Conservation (phyloP, 192 early-diverging fungal species). For the Backusella liffmaniae region DNA sequence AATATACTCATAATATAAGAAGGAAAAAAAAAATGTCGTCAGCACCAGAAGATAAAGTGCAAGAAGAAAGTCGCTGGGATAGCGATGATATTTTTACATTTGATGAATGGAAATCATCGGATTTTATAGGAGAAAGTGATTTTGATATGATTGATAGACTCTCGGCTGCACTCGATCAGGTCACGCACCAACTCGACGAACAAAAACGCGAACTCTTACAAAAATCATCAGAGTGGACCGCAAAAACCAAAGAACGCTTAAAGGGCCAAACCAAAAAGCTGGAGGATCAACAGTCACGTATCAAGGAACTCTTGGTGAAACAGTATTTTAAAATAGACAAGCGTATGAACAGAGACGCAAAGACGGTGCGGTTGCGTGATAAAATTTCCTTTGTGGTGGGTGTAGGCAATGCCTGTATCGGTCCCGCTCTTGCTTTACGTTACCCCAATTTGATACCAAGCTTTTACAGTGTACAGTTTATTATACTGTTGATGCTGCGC, state of each 20-base stretch:
- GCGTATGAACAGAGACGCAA: conserved; percentile 38
- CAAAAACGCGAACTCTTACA: conserved; percentile 19
- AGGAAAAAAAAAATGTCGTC: background rate
- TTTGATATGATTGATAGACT: conserved; percentile 43
- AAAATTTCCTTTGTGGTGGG: conserved; percentile 67
- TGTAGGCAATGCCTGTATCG: conserved; percentile 62
- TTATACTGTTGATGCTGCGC: conserved; percentile 43
- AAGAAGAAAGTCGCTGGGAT: background rate
- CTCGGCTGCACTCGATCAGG: conserved; percentile 34
- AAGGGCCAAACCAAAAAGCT: conserved; percentile 26
- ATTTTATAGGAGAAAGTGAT: conserved; percentile 35
- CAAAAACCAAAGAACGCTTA: conserved; percentile 30
- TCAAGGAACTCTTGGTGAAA: conserved; percentile 22
- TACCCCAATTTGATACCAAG: conserved; percentile 55
- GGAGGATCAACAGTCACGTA: conserved; percentile 27
- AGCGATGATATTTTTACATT: background rate
- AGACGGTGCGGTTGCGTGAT: conserved; percentile 51
- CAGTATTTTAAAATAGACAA: conserved; percentile 28
- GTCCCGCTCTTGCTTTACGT: conserved; percentile 46
- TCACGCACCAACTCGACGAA: conserved; percentile 33
- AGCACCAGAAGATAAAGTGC: background rate
- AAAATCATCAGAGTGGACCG: conserved; percentile 35
- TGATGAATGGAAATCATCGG: conserved; percentile 15
- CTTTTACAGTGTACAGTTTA: conserved; percentile 50
- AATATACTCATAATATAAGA: background rate